These are phyloP conservation scores for Pogostemon cablin DNA, from an alignment of 257 asterid genomes.

Conservation along the genomic window DNA sequence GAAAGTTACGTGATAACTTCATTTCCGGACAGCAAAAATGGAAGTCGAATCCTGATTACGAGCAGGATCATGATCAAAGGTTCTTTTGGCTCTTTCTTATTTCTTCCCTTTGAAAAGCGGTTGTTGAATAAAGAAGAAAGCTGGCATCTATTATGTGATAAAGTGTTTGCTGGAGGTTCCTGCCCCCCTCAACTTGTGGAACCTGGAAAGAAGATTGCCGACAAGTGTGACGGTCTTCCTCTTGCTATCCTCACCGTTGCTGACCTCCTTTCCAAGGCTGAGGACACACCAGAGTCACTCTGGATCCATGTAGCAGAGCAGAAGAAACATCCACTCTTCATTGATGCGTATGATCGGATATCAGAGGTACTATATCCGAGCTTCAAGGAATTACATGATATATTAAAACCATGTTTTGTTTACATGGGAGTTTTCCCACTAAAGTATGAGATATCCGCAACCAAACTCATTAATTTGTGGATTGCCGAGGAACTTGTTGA, in stretches of 20 bases:
- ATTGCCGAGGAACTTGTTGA: conserved; percentile 18
- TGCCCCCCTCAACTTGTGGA: conserved; percentile 26
- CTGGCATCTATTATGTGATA: conserved; percentile 25
- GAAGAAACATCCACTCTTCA: too few relatives aligned
- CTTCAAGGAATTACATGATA: not conserved
- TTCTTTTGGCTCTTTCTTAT: not conserved
- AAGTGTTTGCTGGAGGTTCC: not conserved
- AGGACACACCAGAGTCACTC: too few relatives aligned
- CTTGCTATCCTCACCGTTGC: too few relatives aligned
- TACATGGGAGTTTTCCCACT: conserved; percentile 30
- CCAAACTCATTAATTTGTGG: conserved; percentile 25
- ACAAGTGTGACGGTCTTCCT: too few relatives aligned
- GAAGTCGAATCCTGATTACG: conserved; percentile 37
- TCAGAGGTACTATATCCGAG: too few relatives aligned
- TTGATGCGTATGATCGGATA: too few relatives aligned
- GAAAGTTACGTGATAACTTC: not conserved
- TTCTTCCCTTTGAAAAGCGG: not conserved
- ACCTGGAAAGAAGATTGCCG: not conserved
- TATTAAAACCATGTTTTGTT: conserved; percentile 11
- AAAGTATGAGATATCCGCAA: not conserved
- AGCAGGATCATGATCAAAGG: conserved; percentile 20
- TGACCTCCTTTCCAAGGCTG: too few relatives aligned
- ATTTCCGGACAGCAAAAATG: conserved; percentile 25
- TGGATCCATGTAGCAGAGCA: too few relatives aligned
- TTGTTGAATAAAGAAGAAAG: too few relatives aligned